Evolutionary conservation across 805 yeast species (phyloP).

Genomic region (Yamadazyma tumulicola): DNA sequence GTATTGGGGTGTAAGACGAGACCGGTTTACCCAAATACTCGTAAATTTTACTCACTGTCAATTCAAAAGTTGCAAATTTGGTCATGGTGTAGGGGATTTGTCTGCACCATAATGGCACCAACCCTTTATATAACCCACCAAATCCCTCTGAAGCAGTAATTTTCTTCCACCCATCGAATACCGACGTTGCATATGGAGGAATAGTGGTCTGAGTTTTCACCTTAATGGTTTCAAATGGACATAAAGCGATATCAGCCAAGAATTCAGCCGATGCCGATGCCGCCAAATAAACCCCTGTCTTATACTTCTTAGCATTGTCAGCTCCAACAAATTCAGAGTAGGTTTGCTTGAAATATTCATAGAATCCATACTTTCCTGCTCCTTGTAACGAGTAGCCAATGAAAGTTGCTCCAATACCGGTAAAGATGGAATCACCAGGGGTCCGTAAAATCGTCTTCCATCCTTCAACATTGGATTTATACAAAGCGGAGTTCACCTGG

Average conservation of each 20-base stretch:
- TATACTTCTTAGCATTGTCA: conserved; percentile 56
- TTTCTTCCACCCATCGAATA: conserved; percentile 63
- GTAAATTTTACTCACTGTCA: conserved; percentile 81
- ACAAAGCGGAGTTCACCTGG: conserved; percentile 75
- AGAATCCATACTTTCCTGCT: conserved; percentile 95
- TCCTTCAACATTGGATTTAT: conserved; percentile 78
- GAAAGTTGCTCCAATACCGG: conserved; percentile 90
- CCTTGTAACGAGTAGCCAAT: conserved; percentile 95
- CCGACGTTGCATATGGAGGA: conserved; percentile 74
- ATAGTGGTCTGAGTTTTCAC: conserved; percentile 91
- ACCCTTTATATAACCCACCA: conserved; percentile 78
- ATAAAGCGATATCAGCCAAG: conserved; percentile 81
- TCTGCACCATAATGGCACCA: conserved; percentile 91
- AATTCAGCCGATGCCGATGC: conserved; percentile 95
- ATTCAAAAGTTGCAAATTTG: conserved; percentile 92
- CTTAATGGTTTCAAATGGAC: conserved; percentile 95
- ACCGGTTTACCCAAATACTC: conserved; percentile 67
- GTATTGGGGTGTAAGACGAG: conserved; percentile 62
- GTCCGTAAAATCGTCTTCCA: conserved; percentile 68
- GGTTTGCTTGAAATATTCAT: conserved; percentile 82
- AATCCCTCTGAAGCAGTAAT: conserved; percentile 67
- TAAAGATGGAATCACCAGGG: conserved; percentile 78
- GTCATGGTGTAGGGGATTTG: conserved; percentile 99
- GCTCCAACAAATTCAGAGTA: conserved; percentile 69
- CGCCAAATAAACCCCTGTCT: conserved; percentile 70